A percentile compares a stretch with the other conserved stretches of the same genome.
Conservation (phyloP, 192 early-diverging fungal species). For the Backusella sp. region DNA sequence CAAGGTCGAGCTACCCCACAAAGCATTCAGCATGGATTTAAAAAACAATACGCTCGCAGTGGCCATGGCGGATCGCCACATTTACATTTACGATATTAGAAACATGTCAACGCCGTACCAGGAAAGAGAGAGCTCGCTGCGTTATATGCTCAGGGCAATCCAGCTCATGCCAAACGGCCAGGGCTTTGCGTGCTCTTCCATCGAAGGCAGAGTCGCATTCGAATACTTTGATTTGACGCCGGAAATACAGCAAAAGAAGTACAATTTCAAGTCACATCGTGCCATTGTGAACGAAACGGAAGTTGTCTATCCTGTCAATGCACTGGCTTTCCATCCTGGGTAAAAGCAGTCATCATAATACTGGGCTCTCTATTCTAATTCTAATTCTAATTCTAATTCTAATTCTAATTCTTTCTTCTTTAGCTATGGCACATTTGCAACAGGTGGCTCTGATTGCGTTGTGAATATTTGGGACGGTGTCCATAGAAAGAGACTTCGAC, state of each 20-base stretch:
- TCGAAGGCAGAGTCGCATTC: conserved; percentile 93
- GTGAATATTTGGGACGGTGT: conserved; percentile 93
- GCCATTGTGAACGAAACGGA: conserved; percentile 74
- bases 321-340: conserved; percentile 89
- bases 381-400: background rate
- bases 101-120: conserved; percentile 76
- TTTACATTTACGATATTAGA: conserved; percentile 85
- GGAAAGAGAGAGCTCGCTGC: conserved; percentile 74
- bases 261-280: conserved; percentile 97
- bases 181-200: conserved; percentile 88
- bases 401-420: background rate
- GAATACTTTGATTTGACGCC: conserved; percentile 81
- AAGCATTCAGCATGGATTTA: conserved; percentile 85
- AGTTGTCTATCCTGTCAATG: conserved; percentile 90
- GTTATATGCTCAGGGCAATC: conserved; percentile 87
- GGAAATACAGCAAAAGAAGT: conserved; percentile 77
- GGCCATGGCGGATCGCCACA: conserved; percentile 74
- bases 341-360: conserved; percentile 19
- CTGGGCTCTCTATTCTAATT: background rate
- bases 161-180: conserved; percentile 79
- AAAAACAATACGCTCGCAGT: conserved; percentile 73
- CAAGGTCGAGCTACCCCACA: conserved; percentile 61
- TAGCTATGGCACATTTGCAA: conserved; percentile 91
- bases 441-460: conserved; percentile 91
- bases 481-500: conserved; percentile 85